Percentiles rank a stretch among this genome's conserved stretches.
Conservation (phyloP, 2,329 filamentous ascomycete genomes). For the Stagonosporopsis tanaceti region DNA sequence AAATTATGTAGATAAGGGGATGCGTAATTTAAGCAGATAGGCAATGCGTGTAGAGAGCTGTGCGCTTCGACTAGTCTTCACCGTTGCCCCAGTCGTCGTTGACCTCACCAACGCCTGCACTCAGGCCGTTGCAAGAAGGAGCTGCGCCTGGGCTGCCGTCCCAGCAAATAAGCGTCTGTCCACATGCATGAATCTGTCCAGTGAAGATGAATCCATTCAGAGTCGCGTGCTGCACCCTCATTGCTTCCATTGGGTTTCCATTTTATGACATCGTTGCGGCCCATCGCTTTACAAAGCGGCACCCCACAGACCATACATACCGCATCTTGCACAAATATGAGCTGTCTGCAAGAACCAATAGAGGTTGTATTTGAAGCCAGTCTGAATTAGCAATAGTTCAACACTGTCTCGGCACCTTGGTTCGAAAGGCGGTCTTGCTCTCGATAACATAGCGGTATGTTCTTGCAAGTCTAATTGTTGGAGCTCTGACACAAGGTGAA, state of each 20-base stretch:
- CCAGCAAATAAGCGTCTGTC: slow-evolving; percentile 36
- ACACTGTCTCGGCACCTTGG: background rate
- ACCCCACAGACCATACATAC: background rate
- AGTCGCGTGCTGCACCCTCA: background rate
- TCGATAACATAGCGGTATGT: background rate
- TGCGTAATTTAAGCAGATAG: slow-evolving; percentile 30
- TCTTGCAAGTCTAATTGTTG: no score
- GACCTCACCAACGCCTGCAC: slow-evolving; percentile 6
- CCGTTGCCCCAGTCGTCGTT: slow-evolving; percentile 10
- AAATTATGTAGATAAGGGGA: slow-evolving; percentile 23
- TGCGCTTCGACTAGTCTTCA: slow-evolving; percentile 20
- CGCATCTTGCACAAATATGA: background rate
- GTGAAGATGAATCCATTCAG: background rate
- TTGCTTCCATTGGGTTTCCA: background rate
- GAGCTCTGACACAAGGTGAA: background rate
- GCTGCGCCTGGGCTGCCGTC: slow-evolving; percentile 21
- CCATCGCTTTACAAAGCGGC: no score
- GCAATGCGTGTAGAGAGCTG: slow-evolving; percentile 17
- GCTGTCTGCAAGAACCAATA: background rate
- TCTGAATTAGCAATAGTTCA: background rate
- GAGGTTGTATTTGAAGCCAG: background rate
- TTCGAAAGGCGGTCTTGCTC: background rate
- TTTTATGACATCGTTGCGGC: background rate
- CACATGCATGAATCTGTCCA: slow-evolving; percentile 1
- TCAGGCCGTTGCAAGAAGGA: slow-evolving; percentile 9